These are phyloP conservation scores for Lyophyllum atratum DNA, from an alignment of 768 basidiomycete species.

Conservation along the genomic window DNA sequence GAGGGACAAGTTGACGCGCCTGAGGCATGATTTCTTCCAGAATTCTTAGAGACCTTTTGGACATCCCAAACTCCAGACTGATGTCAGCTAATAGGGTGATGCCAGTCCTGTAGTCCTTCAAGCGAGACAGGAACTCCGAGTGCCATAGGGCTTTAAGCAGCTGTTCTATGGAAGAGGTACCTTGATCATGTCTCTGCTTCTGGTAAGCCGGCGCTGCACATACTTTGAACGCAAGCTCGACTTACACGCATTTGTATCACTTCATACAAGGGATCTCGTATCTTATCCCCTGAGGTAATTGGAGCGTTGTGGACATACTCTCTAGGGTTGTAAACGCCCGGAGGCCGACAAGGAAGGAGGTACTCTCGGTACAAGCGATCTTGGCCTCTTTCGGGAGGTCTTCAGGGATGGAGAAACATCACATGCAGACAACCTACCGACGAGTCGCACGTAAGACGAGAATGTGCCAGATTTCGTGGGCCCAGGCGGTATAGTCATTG, in stretches of 20 bases:
- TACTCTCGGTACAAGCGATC: conserved; percentile 64
- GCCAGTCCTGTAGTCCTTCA: conserved; percentile 66
- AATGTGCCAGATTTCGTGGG: conserved; percentile 76
- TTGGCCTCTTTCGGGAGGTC: conserved; percentile 53
- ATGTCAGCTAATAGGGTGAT: conserved; percentile 78
- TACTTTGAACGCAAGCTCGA: conserved; percentile 6
- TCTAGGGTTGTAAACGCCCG: conserved; percentile 52
- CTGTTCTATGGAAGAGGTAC: conserved; percentile 60
- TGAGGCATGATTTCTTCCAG: conserved; percentile 84
- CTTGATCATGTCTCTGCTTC: conserved; percentile 63
- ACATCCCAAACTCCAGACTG: conserved; percentile 76
- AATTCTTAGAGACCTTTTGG: conserved; percentile 60
- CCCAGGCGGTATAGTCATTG: conserved; percentile 72
- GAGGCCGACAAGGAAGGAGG: conserved; percentile 60
- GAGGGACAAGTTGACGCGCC: conserved; percentile 36
- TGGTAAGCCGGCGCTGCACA: conserved; percentile 5
- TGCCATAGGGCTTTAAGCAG: conserved; percentile 77
- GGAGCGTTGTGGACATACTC: conserved; percentile 54
- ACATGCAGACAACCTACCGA: conserved; percentile 58
- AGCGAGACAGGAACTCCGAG: conserved; percentile 75
- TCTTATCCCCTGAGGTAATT: conserved; percentile 39
- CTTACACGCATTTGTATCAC: conserved; percentile 49
- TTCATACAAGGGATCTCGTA: conserved; percentile 46
- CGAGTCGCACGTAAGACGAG: conserved; percentile 68
- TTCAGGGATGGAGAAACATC: background rate